Evolutionary conservation across 2,329 filamentous ascomycete species (phyloP), one percentile per base, ranked within the genome.

Genomic region (Phoma sp.): DNA sequence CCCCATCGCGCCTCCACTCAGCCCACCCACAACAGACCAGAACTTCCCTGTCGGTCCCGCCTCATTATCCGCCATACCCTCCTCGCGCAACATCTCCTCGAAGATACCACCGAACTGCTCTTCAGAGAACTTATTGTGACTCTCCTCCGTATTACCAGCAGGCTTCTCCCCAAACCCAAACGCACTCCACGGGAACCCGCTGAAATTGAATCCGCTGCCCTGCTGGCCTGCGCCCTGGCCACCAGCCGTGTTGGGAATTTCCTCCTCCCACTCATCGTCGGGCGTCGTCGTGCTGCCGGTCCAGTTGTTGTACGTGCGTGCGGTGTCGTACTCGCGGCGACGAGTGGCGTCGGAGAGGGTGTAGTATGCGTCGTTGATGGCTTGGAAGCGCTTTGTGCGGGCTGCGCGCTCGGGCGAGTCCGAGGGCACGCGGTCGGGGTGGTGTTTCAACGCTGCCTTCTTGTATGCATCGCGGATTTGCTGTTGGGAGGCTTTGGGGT

Each of bases 401-500:
- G 84, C 76, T 18, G 86, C 76, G 60, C 93, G 91, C 65, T 98
- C 92, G 30, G 93, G 91, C 5, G 92, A 93, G 76, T 92, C 87
- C 61, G 84, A 79, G 23, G 92, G 83, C 33, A 99, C 92, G 55
- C 95, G 90, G 74, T 99, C 95, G 1, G 93, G 93, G 74, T 98
- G 93, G 60, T 91, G 92, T 77, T 95, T 96, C 38, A 98, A 81
- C 5, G 93, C 93, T 67, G 91, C 90, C 72, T 89, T 89, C 75
- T 99, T 99, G 82, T 98, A 99, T 43, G 93, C 95, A 81, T 91
- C 90, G 66, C 93, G 90, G 71, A 99, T 88, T 74, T 98, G 90
- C 68, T 92, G 87, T 54, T 87, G 85, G 0, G 87, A 89, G 28
- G 93, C 92, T 64, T 83, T 88, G 29, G 91, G 84, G 45, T 87